Evolutionary conservation across 805 yeast species (phyloP).

Genomic region (Blastobotrys robertii): DNA sequence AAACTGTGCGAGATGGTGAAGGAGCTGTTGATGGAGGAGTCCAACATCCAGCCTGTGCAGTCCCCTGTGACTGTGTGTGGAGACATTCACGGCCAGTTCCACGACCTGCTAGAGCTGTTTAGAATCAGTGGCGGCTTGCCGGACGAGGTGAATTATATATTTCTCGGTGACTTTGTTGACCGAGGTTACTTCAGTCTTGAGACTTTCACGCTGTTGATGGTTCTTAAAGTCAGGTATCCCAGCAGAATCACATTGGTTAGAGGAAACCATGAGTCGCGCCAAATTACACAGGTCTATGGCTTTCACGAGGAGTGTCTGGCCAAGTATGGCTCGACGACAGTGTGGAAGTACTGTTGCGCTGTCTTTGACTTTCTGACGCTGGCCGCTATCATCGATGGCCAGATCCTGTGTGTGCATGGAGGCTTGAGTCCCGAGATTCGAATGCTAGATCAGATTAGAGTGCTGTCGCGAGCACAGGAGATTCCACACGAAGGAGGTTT

Average conservation of each 20-base stretch:
- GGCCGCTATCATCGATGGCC: conserved; percentile 94
- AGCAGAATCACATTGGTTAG: conserved; percentile 79
- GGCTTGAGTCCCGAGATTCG: conserved; percentile 95
- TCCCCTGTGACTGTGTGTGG: conserved; percentile 92
- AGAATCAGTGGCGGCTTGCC: conserved; percentile 92
- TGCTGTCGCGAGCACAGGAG: conserved; percentile 90
- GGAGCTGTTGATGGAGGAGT: conserved; percentile 90
- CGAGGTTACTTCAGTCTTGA: conserved; percentile 94
- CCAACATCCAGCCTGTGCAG: conserved; percentile 87
- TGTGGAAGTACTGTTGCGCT: conserved; percentile 94
- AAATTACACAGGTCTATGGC: conserved; percentile 97
- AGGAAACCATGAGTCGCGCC: conserved; percentile 97
- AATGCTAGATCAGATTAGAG: conserved; percentile 94
- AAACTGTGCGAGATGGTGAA: conserved; percentile 92
- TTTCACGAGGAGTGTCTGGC: conserved; percentile 92
- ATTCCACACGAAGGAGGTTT: conserved; percentile 99
- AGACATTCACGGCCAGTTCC: conserved; percentile 97
- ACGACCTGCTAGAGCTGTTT: conserved; percentile 83
- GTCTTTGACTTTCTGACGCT: conserved; percentile 89
- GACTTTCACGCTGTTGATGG: conserved; percentile 89
- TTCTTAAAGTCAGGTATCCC: conserved; percentile 82
- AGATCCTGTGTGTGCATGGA: conserved; percentile 91
- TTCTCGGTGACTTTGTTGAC: conserved; percentile 94
- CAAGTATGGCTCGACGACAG: conserved; percentile 89
- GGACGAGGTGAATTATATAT: conserved; percentile 67